Conservation (phyloP, 192 early-diverging fungal genomes). For the Backusella mclennaniae region DNA sequence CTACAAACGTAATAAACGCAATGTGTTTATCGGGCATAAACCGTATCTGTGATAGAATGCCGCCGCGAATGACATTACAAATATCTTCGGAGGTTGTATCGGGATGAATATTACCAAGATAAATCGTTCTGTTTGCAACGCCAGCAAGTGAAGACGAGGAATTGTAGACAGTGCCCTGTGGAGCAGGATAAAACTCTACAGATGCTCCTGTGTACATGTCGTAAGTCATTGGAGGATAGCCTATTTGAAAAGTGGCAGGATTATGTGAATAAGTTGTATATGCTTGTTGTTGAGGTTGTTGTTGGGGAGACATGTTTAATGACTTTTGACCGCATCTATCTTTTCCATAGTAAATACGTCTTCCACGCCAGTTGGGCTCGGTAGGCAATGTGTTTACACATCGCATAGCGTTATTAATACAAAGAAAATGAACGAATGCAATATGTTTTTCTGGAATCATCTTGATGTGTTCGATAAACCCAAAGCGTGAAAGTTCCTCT, state of each 20-base stretch:
- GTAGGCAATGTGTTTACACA: constrained; percentile 63
- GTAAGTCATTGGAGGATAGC: constrained; percentile 30
- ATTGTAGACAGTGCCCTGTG: background rate
- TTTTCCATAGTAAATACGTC: constrained; percentile 78
- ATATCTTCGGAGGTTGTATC: constrained; percentile 81
- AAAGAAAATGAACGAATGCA: constrained; percentile 83
- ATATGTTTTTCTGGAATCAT: constrained; percentile 73
- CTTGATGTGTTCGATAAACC: constrained; percentile 70
- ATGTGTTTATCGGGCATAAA: constrained; percentile 77
- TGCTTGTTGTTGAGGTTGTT: constrained; percentile 12
- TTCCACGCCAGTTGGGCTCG: constrained; percentile 53
- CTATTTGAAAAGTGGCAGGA: constrained; percentile 24
- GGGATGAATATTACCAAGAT: constrained; percentile 74
- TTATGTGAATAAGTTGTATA: constrained; percentile 4
- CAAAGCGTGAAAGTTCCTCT: constrained; percentile 67
- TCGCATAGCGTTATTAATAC: constrained; percentile 67
- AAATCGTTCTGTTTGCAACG: constrained; percentile 76
- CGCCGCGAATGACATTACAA: constrained; percentile 86
- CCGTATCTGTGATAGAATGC: constrained; percentile 75
- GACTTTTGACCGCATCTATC: constrained; percentile 68
- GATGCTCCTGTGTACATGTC: constrained; percentile 31
- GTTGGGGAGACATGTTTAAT: constrained; percentile 25
- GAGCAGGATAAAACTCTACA: constrained; percentile 36
- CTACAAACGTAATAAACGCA: constrained; percentile 84
- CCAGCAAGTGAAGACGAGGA: constrained; percentile 18